These are phyloP conservation scores for Arachis stenosperma DNA, from an alignment of 306 rosid genomes.

Conservation along the genomic window DNA sequence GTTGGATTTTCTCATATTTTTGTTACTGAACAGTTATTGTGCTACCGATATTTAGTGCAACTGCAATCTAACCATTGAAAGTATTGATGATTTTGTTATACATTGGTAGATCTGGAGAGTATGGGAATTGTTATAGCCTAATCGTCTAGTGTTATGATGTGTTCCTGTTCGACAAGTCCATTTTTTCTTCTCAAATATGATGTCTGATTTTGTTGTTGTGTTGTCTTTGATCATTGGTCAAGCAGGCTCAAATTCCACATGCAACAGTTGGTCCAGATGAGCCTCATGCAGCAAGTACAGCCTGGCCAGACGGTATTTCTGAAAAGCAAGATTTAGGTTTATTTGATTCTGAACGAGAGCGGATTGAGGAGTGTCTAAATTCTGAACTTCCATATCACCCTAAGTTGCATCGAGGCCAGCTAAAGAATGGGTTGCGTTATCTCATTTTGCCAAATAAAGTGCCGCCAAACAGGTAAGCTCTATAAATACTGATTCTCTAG, in stretches of 20 bases:
- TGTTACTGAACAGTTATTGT: neutral
- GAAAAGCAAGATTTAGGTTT: constrained; percentile 70
- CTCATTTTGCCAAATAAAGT: constrained; percentile 90
- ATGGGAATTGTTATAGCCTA: neutral
- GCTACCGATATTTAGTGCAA: constrained; percentile 13
- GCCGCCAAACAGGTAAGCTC: constrained; percentile 78
- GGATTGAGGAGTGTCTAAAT: constrained; percentile 62
- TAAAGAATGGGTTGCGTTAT: constrained; percentile 84
- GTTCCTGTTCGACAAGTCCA: constrained; percentile 13
- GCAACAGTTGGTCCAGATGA: constrained; percentile 95
- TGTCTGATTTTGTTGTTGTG: constrained; percentile 15
- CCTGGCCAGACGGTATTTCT: constrained; percentile 78
- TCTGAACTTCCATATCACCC: constrained; percentile 88
- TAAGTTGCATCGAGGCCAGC: constrained; percentile 79
- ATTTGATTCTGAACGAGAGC: constrained; percentile 59
- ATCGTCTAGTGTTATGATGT: constrained; percentile 1
- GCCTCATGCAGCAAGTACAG: constrained; percentile 90
- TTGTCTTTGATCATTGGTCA: constrained; percentile 53
- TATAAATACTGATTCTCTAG: constrained; percentile 21
- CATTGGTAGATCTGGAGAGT: constrained; percentile 23
- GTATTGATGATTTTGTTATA: constrained; percentile 21
- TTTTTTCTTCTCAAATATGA: neutral
- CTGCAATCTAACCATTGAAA: constrained; percentile 5
- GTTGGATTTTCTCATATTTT: constrained; percentile 17
- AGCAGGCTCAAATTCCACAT: constrained; percentile 49